These are phyloP conservation scores for Astragalus glycyphyllos DNA, from an alignment of 306 rosid species.

Conservation along the genomic window DNA sequence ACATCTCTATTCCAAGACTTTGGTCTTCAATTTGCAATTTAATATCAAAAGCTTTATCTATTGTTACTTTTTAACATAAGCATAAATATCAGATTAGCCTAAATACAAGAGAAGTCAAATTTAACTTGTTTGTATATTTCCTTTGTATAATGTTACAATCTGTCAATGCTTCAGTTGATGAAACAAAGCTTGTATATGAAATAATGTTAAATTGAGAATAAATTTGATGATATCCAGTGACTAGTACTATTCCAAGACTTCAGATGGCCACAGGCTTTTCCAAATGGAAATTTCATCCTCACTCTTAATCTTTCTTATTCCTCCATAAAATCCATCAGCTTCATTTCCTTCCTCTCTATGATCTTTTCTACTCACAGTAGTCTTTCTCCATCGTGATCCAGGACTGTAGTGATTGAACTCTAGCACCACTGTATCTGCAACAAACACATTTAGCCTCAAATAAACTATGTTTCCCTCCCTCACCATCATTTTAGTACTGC, in stretches of 20 bases:
- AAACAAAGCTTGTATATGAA: neutral
- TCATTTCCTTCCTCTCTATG: conserved; percentile 89
- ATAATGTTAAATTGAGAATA: conserved; percentile 24
- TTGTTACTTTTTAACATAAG: too few species aligned
- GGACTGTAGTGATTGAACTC: conserved; percentile 89
- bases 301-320: conserved; percentile 71
- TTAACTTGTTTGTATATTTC: too few species aligned
- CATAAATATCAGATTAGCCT: too few species aligned
- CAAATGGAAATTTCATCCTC: conserved; percentile 65
- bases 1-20: too few species aligned
- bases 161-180: too few species aligned
- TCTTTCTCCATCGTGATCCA: conserved; percentile 82
- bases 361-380: conserved; percentile 64
- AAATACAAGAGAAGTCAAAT: too few species aligned
- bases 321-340: conserved; percentile 89
- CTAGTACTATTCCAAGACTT: conserved; percentile 61
- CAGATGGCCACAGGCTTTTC: conserved; percentile 83
- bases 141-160: too few species aligned
- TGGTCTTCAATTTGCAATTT: too few species aligned
- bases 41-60: too few species aligned
- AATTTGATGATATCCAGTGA: neutral
- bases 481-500: too few species aligned
- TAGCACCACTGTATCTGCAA: conserved; percentile 77
- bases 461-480: too few species aligned
- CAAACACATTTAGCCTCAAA: conserved; percentile 26